Base-by-base conservation (phyloP, 2,329 filamentous ascomycete species). In the Herpomyces periplanetae region DNA sequence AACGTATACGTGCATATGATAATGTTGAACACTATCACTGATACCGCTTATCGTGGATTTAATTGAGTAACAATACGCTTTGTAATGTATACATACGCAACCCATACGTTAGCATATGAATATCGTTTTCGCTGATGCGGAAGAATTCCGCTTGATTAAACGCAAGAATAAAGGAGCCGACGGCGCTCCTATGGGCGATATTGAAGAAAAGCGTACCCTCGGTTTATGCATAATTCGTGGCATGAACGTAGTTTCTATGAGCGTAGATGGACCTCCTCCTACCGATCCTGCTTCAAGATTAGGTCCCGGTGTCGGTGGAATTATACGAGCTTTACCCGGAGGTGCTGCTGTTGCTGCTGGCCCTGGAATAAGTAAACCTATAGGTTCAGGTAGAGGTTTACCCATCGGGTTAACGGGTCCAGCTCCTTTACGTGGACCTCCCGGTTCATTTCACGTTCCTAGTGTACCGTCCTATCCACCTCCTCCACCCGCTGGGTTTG, bases 171-270 rank as follows among this genome's bases (percentile, higher is more conserved):
- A 49, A 21, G 50, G 55, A 28, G 44, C 52, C 19, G 39, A 51
- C 19, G 45, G 50, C 26, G 52, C 64, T 34, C 37, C 42, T 20
- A 53, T 63, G 18, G 51, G 85, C 30, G 71, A 88, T 43, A 58
- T 63, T 7, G 75, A 96, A 43, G 80, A 91, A 45, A 91, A 91
- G 51, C 63, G 80, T 33, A 85, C 71, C n/a, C 55, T 96, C 13
- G 80, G 80, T 22, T 50, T 96, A 27, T 73, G 68, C 8, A 96
- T 96, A 30, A 56, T 96, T 26, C 69, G 80, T 32, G 80, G 80
- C 32, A 69, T 73, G 22, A 65, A 87, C 30, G 80, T 96, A 26
- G 66, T 96, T 26, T 87, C 73, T 10, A 55, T 85, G 25, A 85
- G 75, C 5, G 73, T 88, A 26, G 84, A 96, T 35, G 84, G 75